A percentile compares a stretch with the other conserved stretches of the same genome.
Conservation (phyloP, 352 stramenopile genomes). For the Phytophthora hybrid region DNA sequence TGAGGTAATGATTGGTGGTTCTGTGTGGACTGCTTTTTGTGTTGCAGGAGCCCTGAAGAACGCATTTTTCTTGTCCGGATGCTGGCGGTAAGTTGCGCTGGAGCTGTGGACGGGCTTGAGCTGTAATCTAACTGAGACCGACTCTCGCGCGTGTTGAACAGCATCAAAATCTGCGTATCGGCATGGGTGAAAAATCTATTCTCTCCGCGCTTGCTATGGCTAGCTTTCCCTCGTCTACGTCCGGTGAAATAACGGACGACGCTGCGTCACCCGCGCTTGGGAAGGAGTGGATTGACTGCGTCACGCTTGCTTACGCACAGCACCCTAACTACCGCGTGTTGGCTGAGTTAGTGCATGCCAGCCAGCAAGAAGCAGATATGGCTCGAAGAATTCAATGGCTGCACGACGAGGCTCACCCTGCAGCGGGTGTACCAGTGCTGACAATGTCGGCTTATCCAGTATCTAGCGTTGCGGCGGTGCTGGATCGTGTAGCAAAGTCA, state of each 20-base stretch:
- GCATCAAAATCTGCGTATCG: constrained; percentile 87
- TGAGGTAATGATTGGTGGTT: background rate
- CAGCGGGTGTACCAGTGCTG: constrained; percentile 67
- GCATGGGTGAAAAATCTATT: constrained; percentile 85
- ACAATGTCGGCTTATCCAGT: constrained; percentile 86
- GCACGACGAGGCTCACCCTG: constrained; percentile 47
- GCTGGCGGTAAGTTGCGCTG: constrained; percentile 61
- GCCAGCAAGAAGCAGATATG: constrained; percentile 35
- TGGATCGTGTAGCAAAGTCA: constrained; percentile 60
- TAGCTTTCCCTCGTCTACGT: constrained; percentile 21
- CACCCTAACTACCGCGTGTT: constrained; percentile 71
- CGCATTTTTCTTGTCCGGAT: constrained; percentile 73
- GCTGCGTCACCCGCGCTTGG: background rate
- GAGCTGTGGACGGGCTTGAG: background rate
- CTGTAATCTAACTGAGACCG: background rate
- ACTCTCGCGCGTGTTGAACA: constrained; percentile 21
- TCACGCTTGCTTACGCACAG: constrained; percentile 75
- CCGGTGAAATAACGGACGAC: background rate
- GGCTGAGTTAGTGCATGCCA: constrained; percentile 49
- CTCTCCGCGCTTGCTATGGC: constrained; percentile 69
- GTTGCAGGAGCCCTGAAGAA: constrained; percentile 59
- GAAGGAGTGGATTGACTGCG: constrained; percentile 67
- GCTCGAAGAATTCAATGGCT: constrained; percentile 39
- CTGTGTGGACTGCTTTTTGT: background rate
- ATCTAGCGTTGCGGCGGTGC: constrained; percentile 57